These are phyloP conservation scores for Phytophthora ohioensis DNA, from an alignment of 352 stramenopile species.

Conservation along the genomic window DNA sequence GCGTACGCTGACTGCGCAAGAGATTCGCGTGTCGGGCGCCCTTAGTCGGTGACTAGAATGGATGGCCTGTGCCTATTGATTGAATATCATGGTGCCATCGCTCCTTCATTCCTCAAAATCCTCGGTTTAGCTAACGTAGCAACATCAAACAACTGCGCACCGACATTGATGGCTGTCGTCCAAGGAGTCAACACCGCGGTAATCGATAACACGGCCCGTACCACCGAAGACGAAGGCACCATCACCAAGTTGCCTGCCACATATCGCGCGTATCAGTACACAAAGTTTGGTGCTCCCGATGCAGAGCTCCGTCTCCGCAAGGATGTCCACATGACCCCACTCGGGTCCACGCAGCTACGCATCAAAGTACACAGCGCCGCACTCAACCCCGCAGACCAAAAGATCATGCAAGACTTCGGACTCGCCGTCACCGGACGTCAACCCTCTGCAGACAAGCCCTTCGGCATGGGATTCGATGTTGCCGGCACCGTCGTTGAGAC, in stretches of 20 bases:
- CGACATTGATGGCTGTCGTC: constrained; percentile 14
- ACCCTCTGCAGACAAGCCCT: constrained; percentile 41
- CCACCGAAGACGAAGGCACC: neutral
- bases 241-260: constrained; percentile 1
- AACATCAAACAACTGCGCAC: too few species aligned
- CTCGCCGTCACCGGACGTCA: constrained; percentile 42
- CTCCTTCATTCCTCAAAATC: constrained; percentile 15
- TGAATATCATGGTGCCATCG: neutral
- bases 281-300: neutral
- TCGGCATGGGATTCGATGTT: constrained; percentile 70
- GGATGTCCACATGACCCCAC: constrained; percentile 15
- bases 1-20: too few species aligned
- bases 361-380: constrained; percentile 68
- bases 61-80: constrained; percentile 1
- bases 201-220: neutral
- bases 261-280: constrained; percentile 38
- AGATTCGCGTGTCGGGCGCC: neutral
- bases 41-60: neutral
- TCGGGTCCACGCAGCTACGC: constrained; percentile 48
- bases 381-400: constrained; percentile 79
- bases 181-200: constrained; percentile 3
- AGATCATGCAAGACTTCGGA: constrained; percentile 52
- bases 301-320: constrained; percentile 15
- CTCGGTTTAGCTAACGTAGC: neutral
- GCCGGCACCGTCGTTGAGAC: constrained; percentile 68